These are phyloP conservation scores for Fusarium sp. DNA, from an alignment of 2,329 filamentous ascomycete genomes.

Conservation along the genomic window DNA sequence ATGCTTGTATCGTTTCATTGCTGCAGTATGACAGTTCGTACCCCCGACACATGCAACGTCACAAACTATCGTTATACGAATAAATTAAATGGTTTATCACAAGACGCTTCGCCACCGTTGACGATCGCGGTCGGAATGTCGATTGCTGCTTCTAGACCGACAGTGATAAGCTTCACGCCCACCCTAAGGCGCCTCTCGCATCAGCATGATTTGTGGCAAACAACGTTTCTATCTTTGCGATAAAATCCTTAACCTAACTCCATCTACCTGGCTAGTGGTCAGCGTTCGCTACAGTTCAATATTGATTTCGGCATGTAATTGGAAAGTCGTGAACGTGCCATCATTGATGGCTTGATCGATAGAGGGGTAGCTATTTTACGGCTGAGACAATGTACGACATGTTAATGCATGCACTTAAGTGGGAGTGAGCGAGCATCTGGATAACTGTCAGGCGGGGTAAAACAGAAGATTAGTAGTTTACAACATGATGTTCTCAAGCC, in stretches of 20 bases:
- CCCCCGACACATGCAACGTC: not conserved
- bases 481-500: too few relatives aligned
- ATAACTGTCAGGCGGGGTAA: too few relatives aligned
- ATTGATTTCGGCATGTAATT: not conserved
- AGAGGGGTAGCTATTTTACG: not conserved
- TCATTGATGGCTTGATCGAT: not conserved
- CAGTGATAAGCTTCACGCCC: not conserved
- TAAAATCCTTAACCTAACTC: conserved; percentile 2
- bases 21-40: not conserved
- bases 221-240: not conserved
- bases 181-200: conserved; percentile 9
- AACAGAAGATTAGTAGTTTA: too few relatives aligned
- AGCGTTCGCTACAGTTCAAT: conserved; percentile 1
- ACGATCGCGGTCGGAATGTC: conserved; percentile 5
- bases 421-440: not conserved
- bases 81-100: not conserved
- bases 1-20: not conserved
- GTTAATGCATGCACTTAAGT: not conserved
- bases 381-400: not conserved
- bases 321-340: not conserved
- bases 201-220: not conserved
- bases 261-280: conserved; percentile 1
- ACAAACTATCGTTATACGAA: conserved; percentile 6
- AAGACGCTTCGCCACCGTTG: conserved; percentile 6
- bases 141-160: conserved; percentile 4